Evolutionary conservation across 139 green algal species (phyloP).

Genomic region (Zygnema circumcarinatum): DNA sequence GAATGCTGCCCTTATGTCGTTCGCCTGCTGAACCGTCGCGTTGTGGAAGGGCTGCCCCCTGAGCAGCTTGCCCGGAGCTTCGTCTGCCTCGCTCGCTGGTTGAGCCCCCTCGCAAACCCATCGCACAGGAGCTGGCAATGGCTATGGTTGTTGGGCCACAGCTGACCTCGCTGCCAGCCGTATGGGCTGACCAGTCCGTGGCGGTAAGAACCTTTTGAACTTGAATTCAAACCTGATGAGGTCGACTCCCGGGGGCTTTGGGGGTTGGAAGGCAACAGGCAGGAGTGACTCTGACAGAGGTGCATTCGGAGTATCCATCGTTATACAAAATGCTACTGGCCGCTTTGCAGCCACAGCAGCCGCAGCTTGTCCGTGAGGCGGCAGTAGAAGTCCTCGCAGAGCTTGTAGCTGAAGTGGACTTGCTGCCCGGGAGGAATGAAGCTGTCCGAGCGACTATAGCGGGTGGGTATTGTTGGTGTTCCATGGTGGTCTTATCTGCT

Average conservation of each 20-base stretch:
- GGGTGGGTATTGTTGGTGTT: conserved; percentile 32
- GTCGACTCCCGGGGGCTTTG: no score
- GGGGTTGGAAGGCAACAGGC: conserved; percentile 45
- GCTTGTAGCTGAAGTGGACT: conserved; percentile 46
- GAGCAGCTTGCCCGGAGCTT: conserved; percentile 19
- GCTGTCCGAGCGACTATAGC: conserved; percentile 32
- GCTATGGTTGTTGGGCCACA: no score
- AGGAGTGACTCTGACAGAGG: conserved; percentile 43
- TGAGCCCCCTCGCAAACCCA: no score
- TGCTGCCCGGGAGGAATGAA: conserved; percentile 28
- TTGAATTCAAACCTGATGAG: no score
- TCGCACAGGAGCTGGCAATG: no score
- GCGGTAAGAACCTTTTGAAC: no score
- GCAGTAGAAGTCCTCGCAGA: conserved; percentile 35
- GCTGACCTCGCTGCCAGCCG: no score
- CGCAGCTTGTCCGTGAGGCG: no score
- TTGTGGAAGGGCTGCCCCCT: neutral
- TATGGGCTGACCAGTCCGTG: no score
- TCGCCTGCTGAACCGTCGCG: conserved; percentile 6
- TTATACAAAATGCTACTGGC: conserved; percentile 33
- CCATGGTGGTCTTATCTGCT: conserved; percentile 2
- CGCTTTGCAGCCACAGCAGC: conserved; percentile 17
- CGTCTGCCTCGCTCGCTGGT: conserved; percentile 34
- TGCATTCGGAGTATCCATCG: conserved; percentile 27
- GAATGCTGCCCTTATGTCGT: conserved; percentile 46